Conservation (phyloP, 1,284 basidiomycete genomes). For the Ceratobasidium sp. region DNA sequence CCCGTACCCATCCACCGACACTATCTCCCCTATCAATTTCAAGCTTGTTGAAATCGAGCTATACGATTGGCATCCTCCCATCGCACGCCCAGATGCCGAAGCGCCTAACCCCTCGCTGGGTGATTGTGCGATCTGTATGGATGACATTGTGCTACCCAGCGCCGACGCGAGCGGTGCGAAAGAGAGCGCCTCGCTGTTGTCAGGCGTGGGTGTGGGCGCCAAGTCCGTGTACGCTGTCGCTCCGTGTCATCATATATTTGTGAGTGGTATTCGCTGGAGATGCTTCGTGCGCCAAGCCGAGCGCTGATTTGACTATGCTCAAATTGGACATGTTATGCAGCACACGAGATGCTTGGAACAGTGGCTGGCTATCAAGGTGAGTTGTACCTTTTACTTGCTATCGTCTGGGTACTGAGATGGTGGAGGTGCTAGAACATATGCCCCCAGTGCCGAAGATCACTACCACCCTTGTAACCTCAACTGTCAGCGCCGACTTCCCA, state of each 20-base stretch:
- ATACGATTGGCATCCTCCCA: constrained; percentile 87
- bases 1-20: background rate
- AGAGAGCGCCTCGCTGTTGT: constrained; percentile 51
- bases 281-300: constrained; percentile 54
- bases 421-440: constrained; percentile 76
- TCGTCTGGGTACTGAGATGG: constrained; percentile 35
- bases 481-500: background rate
- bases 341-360: constrained; percentile 78
- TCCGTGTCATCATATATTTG: constrained; percentile 89
- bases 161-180: constrained; percentile 55
- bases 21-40: background rate
- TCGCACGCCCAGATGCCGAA: constrained; percentile 79
- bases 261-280: constrained; percentile 58
- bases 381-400: constrained; percentile 43
- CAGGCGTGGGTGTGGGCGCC: constrained; percentile 61
- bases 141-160: constrained; percentile 75
- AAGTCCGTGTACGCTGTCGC: constrained; percentile 85
- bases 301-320: background rate
- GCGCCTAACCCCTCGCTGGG: constrained; percentile 78
- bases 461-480: constrained; percentile 74
- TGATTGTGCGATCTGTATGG: constrained; percentile 93
- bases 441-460: constrained; percentile 84
- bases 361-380: constrained; percentile 92
- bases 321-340: constrained; percentile 1
- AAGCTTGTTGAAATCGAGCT: constrained; percentile 62